A percentile compares a stretch with the other conserved stretches of the same genome.
Evolutionary conservation across 257 asterid genomes (phyloP).

Genomic region (Rhazya stricta): DNA sequence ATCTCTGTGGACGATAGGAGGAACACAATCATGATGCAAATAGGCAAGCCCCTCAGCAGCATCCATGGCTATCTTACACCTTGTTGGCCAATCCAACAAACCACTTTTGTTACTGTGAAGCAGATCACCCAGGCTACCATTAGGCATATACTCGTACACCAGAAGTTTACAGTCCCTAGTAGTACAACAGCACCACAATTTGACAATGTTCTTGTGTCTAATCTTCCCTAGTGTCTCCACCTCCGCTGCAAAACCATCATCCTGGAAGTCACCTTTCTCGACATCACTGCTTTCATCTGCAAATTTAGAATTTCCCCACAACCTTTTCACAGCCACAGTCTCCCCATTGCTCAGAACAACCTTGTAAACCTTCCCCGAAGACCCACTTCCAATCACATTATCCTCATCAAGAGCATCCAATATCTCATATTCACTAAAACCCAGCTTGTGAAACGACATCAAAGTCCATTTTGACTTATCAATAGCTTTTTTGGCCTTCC

Average conservation of each 20-base stretch:
- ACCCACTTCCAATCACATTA: slow-evolving; percentile 85
- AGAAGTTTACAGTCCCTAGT: slow-evolving; percentile 74
- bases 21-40: slow-evolving; percentile 86
- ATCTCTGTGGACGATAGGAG: slow-evolving; percentile 85
- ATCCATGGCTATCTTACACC: slow-evolving; percentile 82
- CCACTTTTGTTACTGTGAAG: slow-evolving; percentile 81
- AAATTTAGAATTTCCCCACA: slow-evolving; percentile 57
- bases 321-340: slow-evolving; percentile 82
- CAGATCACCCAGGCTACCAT: slow-evolving; percentile 86
- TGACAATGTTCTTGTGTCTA: slow-evolving; percentile 87
- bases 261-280: slow-evolving; percentile 53
- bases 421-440: slow-evolving; percentile 76
- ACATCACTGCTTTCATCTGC: slow-evolving; percentile 48
- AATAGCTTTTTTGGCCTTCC: slow-evolving; percentile 35
- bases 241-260: slow-evolving; percentile 67
- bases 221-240: slow-evolving; percentile 86
- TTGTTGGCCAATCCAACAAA: slow-evolving; percentile 73
- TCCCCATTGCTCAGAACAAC: slow-evolving; percentile 78
- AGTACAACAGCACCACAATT: slow-evolving; percentile 84
- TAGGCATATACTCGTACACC: slow-evolving; percentile 96
- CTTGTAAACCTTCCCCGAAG: slow-evolving; percentile 95
- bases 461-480: slow-evolving; percentile 88
- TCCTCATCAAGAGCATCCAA: slow-evolving; percentile 80
- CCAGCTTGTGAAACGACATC: slow-evolving; percentile 91
- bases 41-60: slow-evolving; percentile 92